Evolutionary conservation across 257 asterid genomes (phyloP).

Genomic region (Jacaranda mimosifolia): DNA sequence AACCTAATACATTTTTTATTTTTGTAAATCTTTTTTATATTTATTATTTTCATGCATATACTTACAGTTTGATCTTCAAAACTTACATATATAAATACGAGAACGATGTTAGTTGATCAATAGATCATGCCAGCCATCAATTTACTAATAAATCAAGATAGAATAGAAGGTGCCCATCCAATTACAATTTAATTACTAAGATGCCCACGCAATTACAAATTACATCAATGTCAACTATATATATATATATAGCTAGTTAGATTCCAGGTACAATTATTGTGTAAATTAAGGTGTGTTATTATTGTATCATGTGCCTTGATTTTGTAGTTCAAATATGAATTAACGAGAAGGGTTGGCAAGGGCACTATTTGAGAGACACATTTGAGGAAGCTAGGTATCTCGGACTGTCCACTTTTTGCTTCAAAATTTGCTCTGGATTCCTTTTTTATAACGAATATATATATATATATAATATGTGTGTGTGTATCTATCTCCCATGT

Average conservation of each 20-base stretch:
- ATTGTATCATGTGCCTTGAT: slow-evolving; percentile 38
- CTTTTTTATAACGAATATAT: slow-evolving; percentile 38
- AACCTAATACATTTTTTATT: neutral
- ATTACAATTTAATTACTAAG: no score
- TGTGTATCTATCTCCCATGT: slow-evolving; percentile 46
- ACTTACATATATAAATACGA: no score
- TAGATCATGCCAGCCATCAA: no score
- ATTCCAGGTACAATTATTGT: slow-evolving; percentile 41
- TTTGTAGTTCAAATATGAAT: slow-evolving; percentile 27
- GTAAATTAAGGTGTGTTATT: slow-evolving; percentile 31
- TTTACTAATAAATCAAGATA: neutral
- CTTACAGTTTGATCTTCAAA: no score
- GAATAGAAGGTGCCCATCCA: slow-evolving; percentile 66
- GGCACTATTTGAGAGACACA: slow-evolving; percentile 48
- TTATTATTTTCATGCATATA: no score
- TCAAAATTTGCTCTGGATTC: slow-evolving; percentile 64
- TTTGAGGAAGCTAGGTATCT: slow-evolving; percentile 64
- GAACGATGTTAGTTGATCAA: no score
- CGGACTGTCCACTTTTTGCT: slow-evolving; percentile 57
- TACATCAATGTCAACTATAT: no score
- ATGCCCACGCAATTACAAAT: no score
- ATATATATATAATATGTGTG: no score
- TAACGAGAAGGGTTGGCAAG: slow-evolving; percentile 23
- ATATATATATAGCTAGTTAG: slow-evolving; percentile 38
- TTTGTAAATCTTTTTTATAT: no score